Percentiles rank a stretch among this genome's conserved stretches.
Conservation (phyloP, 257 asterid genomes). For the Solanum gandarillasii region DNA sequence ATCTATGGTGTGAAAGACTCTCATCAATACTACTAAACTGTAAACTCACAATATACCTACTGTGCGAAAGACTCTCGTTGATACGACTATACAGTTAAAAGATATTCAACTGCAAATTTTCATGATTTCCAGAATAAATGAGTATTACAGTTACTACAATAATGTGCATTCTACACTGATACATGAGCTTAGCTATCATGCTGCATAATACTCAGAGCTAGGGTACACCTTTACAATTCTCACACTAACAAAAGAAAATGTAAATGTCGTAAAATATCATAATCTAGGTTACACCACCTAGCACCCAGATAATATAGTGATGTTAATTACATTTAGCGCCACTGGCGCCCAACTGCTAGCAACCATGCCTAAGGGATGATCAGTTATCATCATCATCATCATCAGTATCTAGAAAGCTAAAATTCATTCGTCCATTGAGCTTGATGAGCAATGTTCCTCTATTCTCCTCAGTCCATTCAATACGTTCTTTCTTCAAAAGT, state of each 20-base stretch:
- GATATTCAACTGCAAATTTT: neutral
- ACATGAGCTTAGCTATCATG: neutral
- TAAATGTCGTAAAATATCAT: neutral
- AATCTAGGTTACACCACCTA: neutral
- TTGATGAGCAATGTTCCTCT: conserved; percentile 64
- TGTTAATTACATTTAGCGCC: neutral
- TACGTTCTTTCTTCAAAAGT: conserved; percentile 61
- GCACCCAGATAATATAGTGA: neutral
- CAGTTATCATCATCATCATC: conserved; percentile 50
- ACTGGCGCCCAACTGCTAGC: neutral
- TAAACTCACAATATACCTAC: neutral
- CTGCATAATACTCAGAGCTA: neutral
- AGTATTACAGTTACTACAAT: neutral
- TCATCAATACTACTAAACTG: neutral
- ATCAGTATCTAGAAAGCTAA: conserved; percentile 58
- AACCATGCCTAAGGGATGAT: neutral
- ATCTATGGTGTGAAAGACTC: neutral
- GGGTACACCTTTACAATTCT: neutral
- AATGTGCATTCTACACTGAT: neutral
- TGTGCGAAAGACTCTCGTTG: neutral
- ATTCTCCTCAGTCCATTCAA: conserved; percentile 70
- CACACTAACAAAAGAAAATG: neutral
- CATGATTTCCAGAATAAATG: neutral
- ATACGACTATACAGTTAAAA: neutral
- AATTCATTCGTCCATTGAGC: conserved; percentile 51